phyloP scores from a whole-genome alignment of 225 moss, liverwort and hornwort species.

The Bryoerythrophyllum caledonicum region DNA sequence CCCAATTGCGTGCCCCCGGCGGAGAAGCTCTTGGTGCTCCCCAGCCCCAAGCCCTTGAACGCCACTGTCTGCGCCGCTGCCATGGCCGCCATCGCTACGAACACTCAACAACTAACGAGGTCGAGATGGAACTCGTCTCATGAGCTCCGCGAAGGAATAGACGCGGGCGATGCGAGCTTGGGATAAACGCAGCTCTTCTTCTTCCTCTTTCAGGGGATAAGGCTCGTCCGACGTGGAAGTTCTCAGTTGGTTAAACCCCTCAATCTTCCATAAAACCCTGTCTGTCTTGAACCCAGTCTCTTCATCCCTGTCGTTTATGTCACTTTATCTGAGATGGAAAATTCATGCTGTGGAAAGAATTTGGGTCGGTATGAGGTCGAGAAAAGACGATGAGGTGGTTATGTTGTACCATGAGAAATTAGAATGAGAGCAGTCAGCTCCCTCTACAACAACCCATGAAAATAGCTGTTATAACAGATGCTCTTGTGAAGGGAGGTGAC shows the following conservation, averaged over 20 bases:
- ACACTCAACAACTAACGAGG: no score
- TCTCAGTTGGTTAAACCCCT: conserved; percentile 2
- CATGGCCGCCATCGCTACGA: conserved; percentile 40
- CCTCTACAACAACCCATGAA: no score
- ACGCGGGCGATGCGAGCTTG: background rate
- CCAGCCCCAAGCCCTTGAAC: conserved; percentile 19
- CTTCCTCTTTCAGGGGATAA: conserved; percentile 28
- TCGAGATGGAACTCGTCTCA: background rate
- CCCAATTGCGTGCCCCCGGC: conserved; percentile 29
- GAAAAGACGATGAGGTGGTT: no score
- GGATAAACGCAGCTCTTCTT: background rate
- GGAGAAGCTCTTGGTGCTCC: conserved; percentile 27
- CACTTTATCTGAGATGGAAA: background rate
- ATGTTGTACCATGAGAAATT: no score
- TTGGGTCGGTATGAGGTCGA: no score
- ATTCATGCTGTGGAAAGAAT: background rate
- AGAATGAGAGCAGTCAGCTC: no score
- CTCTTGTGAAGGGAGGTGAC: background rate
- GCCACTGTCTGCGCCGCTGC: conserved; percentile 45
- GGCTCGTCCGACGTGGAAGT: conserved; percentile 28
- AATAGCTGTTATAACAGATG: no score
- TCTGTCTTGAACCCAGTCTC: background rate
- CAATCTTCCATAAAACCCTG: background rate
- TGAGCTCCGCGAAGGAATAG: background rate
- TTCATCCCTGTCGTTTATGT: background rate